Evolutionary conservation across 2,329 filamentous ascomycete genomes (phyloP).

Genomic region (Claviceps monticola): DNA sequence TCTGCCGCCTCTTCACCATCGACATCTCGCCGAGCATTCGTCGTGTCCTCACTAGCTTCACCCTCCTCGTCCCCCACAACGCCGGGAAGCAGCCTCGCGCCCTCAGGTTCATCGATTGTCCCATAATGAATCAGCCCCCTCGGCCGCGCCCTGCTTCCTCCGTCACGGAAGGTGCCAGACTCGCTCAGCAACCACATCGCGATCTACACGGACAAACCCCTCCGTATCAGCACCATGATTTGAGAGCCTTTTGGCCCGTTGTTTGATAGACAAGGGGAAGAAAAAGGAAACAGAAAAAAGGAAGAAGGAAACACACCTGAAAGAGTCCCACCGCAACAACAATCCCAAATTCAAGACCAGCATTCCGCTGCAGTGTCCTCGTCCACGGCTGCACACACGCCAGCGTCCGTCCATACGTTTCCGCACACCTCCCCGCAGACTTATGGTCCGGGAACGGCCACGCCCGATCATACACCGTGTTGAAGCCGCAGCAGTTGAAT

Average conservation of each 20-base stretch:
- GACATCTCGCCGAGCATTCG: not conserved
- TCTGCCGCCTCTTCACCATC: not conserved
- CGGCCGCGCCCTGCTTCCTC: not conserved
- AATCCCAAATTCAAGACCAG: conserved; percentile 32
- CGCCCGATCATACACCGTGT: conserved; percentile 37
- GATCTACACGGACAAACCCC: not conserved
- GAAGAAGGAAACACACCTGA: conserved; percentile 21
- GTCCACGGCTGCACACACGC: conserved; percentile 39
- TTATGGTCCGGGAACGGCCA: conserved; percentile 38
- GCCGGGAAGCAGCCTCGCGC: conserved; percentile 1
- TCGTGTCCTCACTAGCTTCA: not conserved
- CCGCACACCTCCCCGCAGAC: conserved; percentile 23
- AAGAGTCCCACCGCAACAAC: conserved; percentile 33
- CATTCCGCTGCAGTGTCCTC: conserved; percentile 16
- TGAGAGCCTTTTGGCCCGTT: not conserved
- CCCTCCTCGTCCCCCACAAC: not conserved
- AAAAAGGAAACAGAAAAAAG: no score
- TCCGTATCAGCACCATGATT: not conserved
- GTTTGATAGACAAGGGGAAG: not conserved
- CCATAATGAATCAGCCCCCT: conserved; percentile 1
- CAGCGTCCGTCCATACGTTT: conserved; percentile 25
- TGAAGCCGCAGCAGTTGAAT: conserved; percentile 49
- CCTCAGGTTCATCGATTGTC: not conserved
- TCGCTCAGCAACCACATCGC: not conserved
- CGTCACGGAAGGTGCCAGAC: not conserved